Conservation (phyloP, 2,329 filamentous ascomycete genomes). For the Diaporthe nobilis region DNA sequence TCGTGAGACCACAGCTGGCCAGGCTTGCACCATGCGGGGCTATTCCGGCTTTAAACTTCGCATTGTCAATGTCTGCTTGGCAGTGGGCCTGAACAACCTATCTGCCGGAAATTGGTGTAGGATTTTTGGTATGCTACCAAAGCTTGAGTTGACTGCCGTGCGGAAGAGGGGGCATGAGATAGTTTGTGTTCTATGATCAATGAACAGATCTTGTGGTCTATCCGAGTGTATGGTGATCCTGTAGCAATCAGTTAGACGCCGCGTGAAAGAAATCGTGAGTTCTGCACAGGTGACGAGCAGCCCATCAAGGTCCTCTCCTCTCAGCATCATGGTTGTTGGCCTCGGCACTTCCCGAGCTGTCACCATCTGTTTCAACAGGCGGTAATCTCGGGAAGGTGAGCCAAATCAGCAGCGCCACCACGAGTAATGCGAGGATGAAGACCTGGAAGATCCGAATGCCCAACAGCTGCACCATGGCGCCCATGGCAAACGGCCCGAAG, state of each 20-base stretch:
- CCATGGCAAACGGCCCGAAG: constrained; percentile 58
- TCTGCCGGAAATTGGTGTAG: constrained; percentile 11
- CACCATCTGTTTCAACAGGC: not conserved
- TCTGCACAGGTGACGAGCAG: not conserved
- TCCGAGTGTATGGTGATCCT: not conserved
- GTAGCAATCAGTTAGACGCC: not conserved
- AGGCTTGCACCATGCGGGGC: constrained; percentile 14
- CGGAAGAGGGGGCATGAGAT: too few species aligned
- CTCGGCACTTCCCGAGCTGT: not conserved
- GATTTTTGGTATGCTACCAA: not conserved
- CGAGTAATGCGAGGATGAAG: constrained; percentile 47
- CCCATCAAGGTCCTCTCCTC: not conserved
- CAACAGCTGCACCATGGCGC: constrained; percentile 54
- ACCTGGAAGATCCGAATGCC: constrained; percentile 55
- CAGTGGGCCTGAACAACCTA: constrained; percentile 2
- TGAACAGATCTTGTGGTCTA: not conserved
- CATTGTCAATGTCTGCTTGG: not conserved
- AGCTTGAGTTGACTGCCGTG: not conserved
- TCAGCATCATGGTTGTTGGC: not conserved
- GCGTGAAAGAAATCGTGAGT: not conserved
- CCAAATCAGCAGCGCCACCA: constrained; percentile 43
- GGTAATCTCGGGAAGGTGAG: constrained; percentile 64
- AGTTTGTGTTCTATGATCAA: not conserved
- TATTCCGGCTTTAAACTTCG: constrained; percentile 1
- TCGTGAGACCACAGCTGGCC: not conserved